These are phyloP conservation scores for Penicillium vulpinum DNA, from an alignment of 2,329 filamentous ascomycete genomes.

Conservation along the genomic window DNA sequence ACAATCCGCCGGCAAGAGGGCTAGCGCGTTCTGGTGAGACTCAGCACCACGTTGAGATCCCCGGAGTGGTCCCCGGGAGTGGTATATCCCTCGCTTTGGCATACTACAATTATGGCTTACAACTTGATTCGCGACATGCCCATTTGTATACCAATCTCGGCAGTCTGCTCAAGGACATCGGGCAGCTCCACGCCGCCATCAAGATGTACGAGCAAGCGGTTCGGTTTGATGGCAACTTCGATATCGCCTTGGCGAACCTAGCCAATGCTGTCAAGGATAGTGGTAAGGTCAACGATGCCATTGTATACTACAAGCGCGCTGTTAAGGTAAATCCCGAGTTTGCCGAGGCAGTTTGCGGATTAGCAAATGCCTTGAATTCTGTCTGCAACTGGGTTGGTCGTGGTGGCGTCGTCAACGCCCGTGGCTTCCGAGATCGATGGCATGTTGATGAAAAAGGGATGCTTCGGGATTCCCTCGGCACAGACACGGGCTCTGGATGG, in stretches of 20 bases:
- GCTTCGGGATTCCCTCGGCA: constrained; percentile 70
- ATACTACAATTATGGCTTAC: constrained; percentile 93
- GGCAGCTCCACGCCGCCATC: constrained; percentile 86
- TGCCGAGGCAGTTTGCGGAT: constrained; percentile 91
- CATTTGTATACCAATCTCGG: constrained; percentile 97
- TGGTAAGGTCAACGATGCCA: constrained; percentile 87
- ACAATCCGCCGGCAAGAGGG: constrained; percentile 52
- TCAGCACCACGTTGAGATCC: constrained; percentile 57
- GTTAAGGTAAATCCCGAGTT: constrained; percentile 93
- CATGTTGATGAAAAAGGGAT: constrained; percentile 85
- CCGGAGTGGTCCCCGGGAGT: constrained; percentile 80
- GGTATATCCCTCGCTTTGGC: constrained; percentile 83
- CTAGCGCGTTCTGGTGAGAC: constrained; percentile 37
- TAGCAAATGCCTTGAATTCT: constrained; percentile 92
- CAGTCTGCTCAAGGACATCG: constrained; percentile 92
- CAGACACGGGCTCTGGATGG: constrained; percentile 69
- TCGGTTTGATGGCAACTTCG: constrained; percentile 86
- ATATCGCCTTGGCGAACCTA: constrained; percentile 93
- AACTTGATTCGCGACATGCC: constrained; percentile 83
- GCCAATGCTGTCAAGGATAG: constrained; percentile 98
- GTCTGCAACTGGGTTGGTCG: constrained; percentile 93
- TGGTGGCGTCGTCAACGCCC: constrained; percentile 76
- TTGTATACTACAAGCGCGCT: constrained; percentile 85
- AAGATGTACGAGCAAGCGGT: constrained; percentile 97
- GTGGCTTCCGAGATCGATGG: constrained; percentile 80